phyloP scores from a whole-genome alignment of 352 stramenopile species.

The Globisporangium cylindrosporum region DNA sequence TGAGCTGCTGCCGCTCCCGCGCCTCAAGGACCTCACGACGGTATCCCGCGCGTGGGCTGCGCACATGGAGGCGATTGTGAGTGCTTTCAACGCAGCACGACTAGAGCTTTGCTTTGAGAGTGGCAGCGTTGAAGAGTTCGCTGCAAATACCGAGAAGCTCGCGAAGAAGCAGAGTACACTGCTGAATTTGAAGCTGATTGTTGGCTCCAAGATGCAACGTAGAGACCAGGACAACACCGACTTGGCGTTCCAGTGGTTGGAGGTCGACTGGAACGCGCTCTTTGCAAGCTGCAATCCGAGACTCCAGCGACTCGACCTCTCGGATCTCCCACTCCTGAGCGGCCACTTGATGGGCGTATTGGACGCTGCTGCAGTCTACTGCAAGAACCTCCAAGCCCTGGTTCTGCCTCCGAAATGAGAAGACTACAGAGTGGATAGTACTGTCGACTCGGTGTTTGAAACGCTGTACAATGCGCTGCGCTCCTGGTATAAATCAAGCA shows the following conservation, averaged over 20 bases:
- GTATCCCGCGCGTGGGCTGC: not conserved
- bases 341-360: not conserved
- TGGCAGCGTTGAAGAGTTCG: not conserved
- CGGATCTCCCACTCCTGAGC: conserved; percentile 1
- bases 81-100: not conserved
- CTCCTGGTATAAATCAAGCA: not conserved
- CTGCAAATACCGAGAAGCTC: not conserved
- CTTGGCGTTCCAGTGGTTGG: not conserved
- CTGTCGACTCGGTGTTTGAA: not conserved
- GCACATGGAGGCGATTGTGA: not conserved
- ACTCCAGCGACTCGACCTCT: conserved; percentile 6
- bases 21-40: not conserved
- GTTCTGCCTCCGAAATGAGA: not conserved
- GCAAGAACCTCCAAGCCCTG: conserved; percentile 6
- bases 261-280: not conserved
- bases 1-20: not conserved
- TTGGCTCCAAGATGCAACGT: not conserved
- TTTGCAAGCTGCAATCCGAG: conserved; percentile 4
- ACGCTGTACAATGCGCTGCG: not conserved
- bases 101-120: not conserved
- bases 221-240: not conserved
- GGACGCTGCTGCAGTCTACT: not conserved
- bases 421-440: not conserved
- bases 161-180: not conserved
- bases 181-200: not conserved